Percentiles rank a stretch among this genome's conserved stretches.
phyloP scores from a whole-genome alignment of 306 rosid genomes.

The Casuarina equisetifolia region DNA sequence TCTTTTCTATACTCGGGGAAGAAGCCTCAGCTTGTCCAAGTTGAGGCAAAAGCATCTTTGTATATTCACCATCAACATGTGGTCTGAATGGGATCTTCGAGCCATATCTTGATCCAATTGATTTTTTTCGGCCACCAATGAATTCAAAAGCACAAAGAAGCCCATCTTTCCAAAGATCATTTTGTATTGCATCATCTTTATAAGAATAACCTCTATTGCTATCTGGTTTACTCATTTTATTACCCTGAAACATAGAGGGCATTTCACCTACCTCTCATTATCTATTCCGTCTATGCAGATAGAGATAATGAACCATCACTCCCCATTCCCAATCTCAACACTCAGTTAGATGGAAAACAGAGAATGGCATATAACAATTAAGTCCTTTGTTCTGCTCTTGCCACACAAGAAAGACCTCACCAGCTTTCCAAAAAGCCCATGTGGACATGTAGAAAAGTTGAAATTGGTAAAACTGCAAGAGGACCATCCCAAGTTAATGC shows the following conservation, averaged over 20 bases:
- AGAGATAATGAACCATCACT: conserved; percentile 13
- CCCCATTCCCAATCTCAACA: background rate
- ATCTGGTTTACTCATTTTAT: conserved; percentile 45
- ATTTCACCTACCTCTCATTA: conserved; percentile 33
- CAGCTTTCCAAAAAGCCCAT: background rate
- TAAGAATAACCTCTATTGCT: conserved; percentile 32
- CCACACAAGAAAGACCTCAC: background rate
- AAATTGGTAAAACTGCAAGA: conserved; percentile 5
- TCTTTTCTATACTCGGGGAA: conserved; percentile 28
- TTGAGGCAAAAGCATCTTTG: conserved; percentile 34
- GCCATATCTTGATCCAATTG: conserved; percentile 31
- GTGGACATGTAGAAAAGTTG: background rate
- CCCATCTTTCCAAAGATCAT: conserved; percentile 82
- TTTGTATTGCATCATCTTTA: conserved; percentile 47
- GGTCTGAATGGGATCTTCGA: conserved; percentile 35
- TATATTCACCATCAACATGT: conserved; percentile 33
- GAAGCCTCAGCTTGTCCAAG: conserved; percentile 36
- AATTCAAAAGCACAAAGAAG: conserved; percentile 89
- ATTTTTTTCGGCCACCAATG: conserved; percentile 46
- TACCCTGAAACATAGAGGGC: conserved; percentile 23
- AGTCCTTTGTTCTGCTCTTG: background rate
- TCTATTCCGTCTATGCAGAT: conserved; percentile 32
- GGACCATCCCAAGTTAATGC: background rate
- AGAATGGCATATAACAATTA: background rate
- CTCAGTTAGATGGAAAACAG: conserved; percentile 16